Evolutionary conservation across 352 stramenopile genomes (phyloP), one percentile per base, ranked within the genome.

Genomic region (Phytophthora pisi): DNA sequence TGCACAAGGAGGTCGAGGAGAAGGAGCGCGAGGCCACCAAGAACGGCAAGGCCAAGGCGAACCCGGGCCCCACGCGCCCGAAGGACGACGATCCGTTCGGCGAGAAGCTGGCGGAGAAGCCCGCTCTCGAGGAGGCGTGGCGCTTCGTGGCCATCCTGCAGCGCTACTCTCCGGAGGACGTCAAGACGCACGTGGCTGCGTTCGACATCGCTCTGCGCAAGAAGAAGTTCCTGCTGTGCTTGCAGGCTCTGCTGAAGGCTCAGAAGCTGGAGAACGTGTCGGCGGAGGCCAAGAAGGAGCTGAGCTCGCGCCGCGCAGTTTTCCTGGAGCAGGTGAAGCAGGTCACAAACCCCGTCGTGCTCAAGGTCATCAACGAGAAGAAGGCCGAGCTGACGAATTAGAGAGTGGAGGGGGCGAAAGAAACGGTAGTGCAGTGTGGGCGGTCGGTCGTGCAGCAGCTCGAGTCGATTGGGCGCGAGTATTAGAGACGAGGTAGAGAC

Each of bases 181-280:
- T 90, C 13, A 72, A 86, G 64, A 93, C 86, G 50, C 84, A 95
- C 52, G 3, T 93, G 20, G 82, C 75, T 61, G 78, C 87, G 26
- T 95, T 92, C 61, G 87, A 95, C 70, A 81, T 93, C 23, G 87
- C 87, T 40, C 50, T 84, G 23, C 85, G 85, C 49, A 91, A 92
- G 72, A 59, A 92, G 51, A 92, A 92, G 71, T 70, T 76, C 30
- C 61, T 95, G 64, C 62, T 95, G 63, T 92, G 82, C 57, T 79
- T 95, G 57, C 84, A 95, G 64, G 87, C 87, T 56, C 74, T 95
- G 66, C 59, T 93, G 67, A 84, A 84, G 45, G 82, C 70, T 8
- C 75, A 82, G 54, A 66, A 74, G 74, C 55, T 89, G 31, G 57
- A 60, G 45, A 67, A 68, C 26, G 46, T 74, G 43, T 67, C 65